Base-by-base conservation (phyloP, 2,329 filamentous ascomycete species). In the Pestalotiopsis sp. region DNA sequence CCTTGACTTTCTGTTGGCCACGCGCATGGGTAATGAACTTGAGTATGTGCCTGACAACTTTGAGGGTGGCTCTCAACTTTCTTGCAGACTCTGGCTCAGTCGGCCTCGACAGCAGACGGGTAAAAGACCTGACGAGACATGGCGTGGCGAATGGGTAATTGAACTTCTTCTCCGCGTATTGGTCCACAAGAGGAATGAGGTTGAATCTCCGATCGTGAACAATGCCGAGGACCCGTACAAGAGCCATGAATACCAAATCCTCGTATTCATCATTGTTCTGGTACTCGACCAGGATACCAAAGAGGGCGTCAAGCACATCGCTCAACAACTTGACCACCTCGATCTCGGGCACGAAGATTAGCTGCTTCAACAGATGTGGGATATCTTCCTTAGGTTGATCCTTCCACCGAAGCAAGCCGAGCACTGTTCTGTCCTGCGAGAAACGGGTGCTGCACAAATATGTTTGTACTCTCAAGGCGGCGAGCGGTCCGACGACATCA, bases 131-230 rank as follows among this genome's bases (percentile, higher is more conserved):
- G 65, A 98, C 91, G 36, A 99, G 84, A 77, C 94, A 97, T 4
- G 94, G 90, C 0, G 94, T 97, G 3, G 94, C 94, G 76, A 96
- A 96, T 0, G 95, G 95, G 78, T 97, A 98, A 77, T 96, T 94
- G 82, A 98, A 98, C 76, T 92, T 90, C 63, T 85, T 93, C 75
- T 95, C 92, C 2, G 94, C 93, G 77, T 98, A 98, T 69, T 94
- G 89, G 77, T 98, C 95, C 39, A 99, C 94, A 49, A 98, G 84
- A 0, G 95, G 95, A 1, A 92, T 91, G 7, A 98, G 85, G 75
- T 98, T 97, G 83, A 97, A 99, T 66, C 96, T 89, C 72, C 96
- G 90, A 79, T 99, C 96, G 77, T 98, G 93, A 4, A 97, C 93
- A 76, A 98, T 98, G 52, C 94, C 93, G 59, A 99, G 84, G 2